phyloP scores from a whole-genome alignment of 129 eudicot genomes.

The Apium graveolens region DNA sequence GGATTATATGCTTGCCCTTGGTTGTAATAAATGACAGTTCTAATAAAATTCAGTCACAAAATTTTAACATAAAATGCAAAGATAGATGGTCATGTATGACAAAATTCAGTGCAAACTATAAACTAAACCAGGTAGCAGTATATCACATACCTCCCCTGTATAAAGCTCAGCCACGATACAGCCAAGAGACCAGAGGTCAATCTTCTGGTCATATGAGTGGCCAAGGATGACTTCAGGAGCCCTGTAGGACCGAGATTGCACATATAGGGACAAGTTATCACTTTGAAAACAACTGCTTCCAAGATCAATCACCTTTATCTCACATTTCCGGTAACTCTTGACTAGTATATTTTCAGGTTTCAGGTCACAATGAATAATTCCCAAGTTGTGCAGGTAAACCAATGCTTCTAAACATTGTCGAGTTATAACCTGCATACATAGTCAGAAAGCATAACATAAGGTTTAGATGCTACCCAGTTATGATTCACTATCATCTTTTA shows the following conservation, averaged over 20 bases:
- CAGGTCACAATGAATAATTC: conserved; percentile 91
- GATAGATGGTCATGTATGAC: background rate
- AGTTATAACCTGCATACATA: conserved; percentile 49
- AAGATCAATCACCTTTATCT: conserved; percentile 92
- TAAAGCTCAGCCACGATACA: conserved; percentile 84
- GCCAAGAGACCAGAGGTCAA: conserved; percentile 96
- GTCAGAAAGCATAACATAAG: conserved; percentile 10
- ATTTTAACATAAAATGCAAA: background rate
- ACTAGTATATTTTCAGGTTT: conserved; percentile 93
- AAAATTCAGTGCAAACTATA: background rate
- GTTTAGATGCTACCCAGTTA: background rate
- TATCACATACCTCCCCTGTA: conserved; percentile 74
- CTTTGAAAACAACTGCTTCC: conserved; percentile 92
- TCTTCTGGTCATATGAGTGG: conserved; percentile 71
- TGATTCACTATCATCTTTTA: background rate
- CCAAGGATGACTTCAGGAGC: conserved; percentile 99
- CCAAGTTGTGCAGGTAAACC: conserved; percentile 61
- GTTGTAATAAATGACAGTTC: background rate
- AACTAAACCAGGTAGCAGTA: background rate
- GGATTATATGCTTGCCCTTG: background rate
- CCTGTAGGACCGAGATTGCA: conserved; percentile 93
- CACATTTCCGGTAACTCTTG: conserved; percentile 85
- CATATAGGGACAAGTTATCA: conserved; percentile 69
- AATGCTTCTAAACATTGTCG: conserved; percentile 91
- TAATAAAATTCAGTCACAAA: background rate